A percentile compares a stretch with the other conserved stretches of the same genome.
These are phyloP conservation scores for Trichoderma afroharzianum DNA, from an alignment of 2,329 filamentous ascomycete species.

Conservation along the genomic window DNA sequence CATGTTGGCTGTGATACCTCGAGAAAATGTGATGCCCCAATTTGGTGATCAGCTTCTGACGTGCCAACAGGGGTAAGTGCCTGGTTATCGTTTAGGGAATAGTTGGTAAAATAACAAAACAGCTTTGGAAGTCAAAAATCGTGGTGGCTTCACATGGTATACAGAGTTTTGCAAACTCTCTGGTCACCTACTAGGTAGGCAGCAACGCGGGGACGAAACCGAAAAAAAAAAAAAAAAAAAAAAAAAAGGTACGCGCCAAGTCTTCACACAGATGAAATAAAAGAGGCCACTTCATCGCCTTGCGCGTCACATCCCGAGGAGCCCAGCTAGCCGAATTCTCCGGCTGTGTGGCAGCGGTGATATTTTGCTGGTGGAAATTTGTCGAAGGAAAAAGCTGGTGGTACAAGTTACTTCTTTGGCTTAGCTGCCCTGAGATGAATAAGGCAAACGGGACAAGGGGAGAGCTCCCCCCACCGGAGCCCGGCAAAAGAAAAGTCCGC, in stretches of 20 bases:
- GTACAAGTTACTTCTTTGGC: not conserved
- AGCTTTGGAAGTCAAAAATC: not conserved
- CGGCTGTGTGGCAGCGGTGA: constrained; percentile 3
- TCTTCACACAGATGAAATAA: constrained; percentile 6
- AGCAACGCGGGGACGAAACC: not conserved
- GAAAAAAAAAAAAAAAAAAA: too few species aligned
- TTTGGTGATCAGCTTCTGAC: not conserved
- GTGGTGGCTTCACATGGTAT: constrained; percentile 11
- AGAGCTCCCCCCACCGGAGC: constrained; percentile 11
- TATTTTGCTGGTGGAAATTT: constrained; percentile 3
- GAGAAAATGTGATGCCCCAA: not conserved
- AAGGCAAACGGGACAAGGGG: constrained; percentile 1
- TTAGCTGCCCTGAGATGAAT: not conserved
- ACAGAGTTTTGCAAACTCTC: not conserved
- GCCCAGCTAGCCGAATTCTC: constrained; percentile 3
- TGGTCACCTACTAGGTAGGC: not conserved
- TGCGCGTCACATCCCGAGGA: not conserved
- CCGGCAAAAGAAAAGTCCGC: constrained; percentile 30
- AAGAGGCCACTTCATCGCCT: constrained; percentile 33
- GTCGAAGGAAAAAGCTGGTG: not conserved
- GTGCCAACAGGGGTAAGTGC: not conserved
- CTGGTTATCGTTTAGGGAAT: not conserved
- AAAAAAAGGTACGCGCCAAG: not conserved
- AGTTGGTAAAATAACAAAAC: not conserved
- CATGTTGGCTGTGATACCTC: not conserved